A percentile compares a stretch with the other conserved stretches of the same genome.
Conservation (phyloP, 1,139 yeast species). For the Sugiyamaella pinicola region DNA sequence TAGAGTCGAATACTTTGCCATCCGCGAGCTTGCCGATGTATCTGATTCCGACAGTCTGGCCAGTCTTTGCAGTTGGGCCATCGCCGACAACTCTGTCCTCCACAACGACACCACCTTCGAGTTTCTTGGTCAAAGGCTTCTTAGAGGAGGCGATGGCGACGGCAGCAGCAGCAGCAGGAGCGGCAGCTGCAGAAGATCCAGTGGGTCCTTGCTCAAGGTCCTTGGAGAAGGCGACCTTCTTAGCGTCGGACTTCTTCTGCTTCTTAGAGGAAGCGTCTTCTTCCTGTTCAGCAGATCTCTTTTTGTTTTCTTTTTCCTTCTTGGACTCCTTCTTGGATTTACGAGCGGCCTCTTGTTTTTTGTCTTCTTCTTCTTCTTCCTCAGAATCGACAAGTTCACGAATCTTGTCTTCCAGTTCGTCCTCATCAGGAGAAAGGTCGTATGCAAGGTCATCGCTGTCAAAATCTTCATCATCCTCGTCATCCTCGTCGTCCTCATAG, state of each 20-base stretch:
- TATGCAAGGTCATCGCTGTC: slow-evolving; percentile 72
- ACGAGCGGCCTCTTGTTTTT: slow-evolving; percentile 48
- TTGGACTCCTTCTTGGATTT: slow-evolving; percentile 51
- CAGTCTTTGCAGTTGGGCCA: slow-evolving; percentile 86
- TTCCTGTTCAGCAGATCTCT: slow-evolving; percentile 39
- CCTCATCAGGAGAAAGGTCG: slow-evolving; percentile 91
- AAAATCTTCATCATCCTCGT: slow-evolving; percentile 44
- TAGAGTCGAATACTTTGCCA: slow-evolving; percentile 95
- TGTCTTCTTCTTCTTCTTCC: slow-evolving; percentile 58
- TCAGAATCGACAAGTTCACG: slow-evolving; percentile 43
- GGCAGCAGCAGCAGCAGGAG: slow-evolving; percentile 45
- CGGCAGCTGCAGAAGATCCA: slow-evolving; percentile 31
- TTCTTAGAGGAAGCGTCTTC: slow-evolving; percentile 36
- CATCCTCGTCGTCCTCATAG: slow-evolving; percentile 56
- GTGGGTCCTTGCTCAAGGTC: slow-evolving; percentile 91
- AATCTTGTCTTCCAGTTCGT: slow-evolving; percentile 57
- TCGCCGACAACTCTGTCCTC: slow-evolving; percentile 91
- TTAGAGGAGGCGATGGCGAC: slow-evolving; percentile 36
- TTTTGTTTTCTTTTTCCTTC: slow-evolving; percentile 49
- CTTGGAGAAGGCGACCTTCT: slow-evolving; percentile 84
- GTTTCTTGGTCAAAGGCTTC: slow-evolving; percentile 63
- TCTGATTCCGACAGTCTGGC: slow-evolving; percentile 92
- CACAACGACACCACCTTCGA: slow-evolving; percentile 88
- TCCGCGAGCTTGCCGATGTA: slow-evolving; percentile 96
- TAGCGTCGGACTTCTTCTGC: slow-evolving; percentile 50